Conservation (phyloP, 2,329 filamentous ascomycete genomes). For the Paramyrothecium sp. region DNA sequence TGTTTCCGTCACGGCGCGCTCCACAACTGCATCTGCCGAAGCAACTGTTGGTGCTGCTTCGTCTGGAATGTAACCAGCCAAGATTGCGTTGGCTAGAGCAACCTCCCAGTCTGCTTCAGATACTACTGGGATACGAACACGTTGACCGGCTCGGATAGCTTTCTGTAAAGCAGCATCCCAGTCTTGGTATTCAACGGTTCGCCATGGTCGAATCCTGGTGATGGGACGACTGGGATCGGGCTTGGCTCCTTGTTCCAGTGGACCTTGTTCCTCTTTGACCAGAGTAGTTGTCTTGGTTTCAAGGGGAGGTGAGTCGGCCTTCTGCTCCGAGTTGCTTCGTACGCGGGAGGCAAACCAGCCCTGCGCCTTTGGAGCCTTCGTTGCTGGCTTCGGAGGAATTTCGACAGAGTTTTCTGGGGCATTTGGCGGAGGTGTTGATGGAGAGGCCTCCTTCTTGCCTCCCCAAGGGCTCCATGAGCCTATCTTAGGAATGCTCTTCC, state of each 20-base stretch:
- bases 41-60: background rate
- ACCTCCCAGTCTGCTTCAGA: constrained; percentile 9
- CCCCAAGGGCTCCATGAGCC: background rate
- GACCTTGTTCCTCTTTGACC: background rate
- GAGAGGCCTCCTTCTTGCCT: background rate
- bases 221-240: too few species aligned
- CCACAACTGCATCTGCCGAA: background rate
- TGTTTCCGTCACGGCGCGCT: background rate
- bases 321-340: background rate
- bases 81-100: background rate
- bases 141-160: constrained; percentile 13
- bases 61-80: background rate
- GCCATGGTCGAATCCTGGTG: background rate
- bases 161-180: constrained; percentile 38
- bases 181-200: constrained; percentile 17
- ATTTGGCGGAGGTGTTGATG: background rate
- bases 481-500: background rate
- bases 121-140: constrained; percentile 1
- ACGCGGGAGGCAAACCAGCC: background rate
- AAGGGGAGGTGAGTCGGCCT: background rate
- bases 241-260: background rate
- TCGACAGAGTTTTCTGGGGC: background rate
- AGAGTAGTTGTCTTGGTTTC: too few species aligned
- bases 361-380: background rate
- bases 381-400: background rate